Evolutionary conservation across 2,329 filamentous ascomycete species (phyloP).

Genomic region (Neofusicoccum parvum): DNA sequence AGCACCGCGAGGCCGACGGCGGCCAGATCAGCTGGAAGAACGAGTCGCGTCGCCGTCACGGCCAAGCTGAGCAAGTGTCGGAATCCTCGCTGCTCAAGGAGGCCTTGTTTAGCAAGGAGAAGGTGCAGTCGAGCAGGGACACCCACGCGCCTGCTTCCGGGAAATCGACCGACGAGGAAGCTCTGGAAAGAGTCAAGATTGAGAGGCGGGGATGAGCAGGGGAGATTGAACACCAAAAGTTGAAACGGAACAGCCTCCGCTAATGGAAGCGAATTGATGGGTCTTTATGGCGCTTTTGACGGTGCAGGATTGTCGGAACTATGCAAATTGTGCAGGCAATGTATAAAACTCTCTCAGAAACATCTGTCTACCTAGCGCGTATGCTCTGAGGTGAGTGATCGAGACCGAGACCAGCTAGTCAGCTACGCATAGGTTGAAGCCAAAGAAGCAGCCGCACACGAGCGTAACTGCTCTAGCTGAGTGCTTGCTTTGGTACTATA

Average conservation of each 20-base stretch:
- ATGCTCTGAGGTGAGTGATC: too few species aligned
- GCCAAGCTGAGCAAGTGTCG: conserved; percentile 27
- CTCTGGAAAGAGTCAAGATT: background rate
- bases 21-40: conserved; percentile 58
- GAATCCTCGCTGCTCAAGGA: conserved; percentile 12
- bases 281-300: background rate
- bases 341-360: too few species aligned
- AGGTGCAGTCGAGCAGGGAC: background rate
- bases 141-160: background rate
- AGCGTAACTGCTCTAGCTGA: too few species aligned
- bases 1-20: conserved; percentile 59
- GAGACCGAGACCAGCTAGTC: too few species aligned
- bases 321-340: too few species aligned
- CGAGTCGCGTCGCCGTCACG: conserved; percentile 57
- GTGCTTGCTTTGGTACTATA: background rate
- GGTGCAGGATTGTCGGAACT: too few species aligned
- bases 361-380: too few species aligned
- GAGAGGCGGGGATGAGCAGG: background rate
- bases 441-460: too few species aligned
- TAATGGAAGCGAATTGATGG: background rate
- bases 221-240: background rate
- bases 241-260: background rate
- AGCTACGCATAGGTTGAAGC: too few species aligned
- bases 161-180: conserved; percentile 8
- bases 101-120: conserved; percentile 11